A percentile compares a stretch with the other conserved stretches of the same genome.
These are phyloP conservation scores for Fusarium dimerum DNA, from an alignment of 2,329 filamentous ascomycete species.

Conservation along the genomic window DNA sequence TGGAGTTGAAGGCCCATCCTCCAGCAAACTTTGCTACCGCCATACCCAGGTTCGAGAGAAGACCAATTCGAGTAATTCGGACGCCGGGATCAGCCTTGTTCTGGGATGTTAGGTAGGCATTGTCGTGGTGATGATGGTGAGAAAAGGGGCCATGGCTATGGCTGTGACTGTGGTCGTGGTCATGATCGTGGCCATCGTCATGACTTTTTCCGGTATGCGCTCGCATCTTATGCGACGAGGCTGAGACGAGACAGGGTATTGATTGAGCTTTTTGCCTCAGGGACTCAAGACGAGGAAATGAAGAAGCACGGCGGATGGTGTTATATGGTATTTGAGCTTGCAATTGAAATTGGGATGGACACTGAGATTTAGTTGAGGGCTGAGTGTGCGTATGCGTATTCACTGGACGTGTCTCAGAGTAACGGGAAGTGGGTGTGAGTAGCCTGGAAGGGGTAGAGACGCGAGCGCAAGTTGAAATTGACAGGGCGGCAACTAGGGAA, in stretches of 20 bases:
- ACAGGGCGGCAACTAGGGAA: conserved; percentile 26
- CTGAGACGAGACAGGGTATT: conserved; percentile 29
- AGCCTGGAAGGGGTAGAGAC: conserved; percentile 23
- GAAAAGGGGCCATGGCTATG: conserved; percentile 38
- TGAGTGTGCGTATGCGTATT: neutral
- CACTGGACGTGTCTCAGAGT: conserved; percentile 1
- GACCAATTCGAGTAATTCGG: conserved; percentile 58
- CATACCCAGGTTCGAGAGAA: conserved; percentile 88
- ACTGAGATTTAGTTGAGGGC: neutral
- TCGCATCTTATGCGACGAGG: conserved; percentile 34
- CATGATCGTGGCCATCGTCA: conserved; percentile 26
- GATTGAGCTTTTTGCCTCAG: conserved; percentile 23
- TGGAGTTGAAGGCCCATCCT: conserved; percentile 92
- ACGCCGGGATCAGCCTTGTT: conserved; percentile 73
- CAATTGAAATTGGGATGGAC: conserved; percentile 4
- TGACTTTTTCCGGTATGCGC: conserved; percentile 30
- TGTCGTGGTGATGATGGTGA: conserved; percentile 87
- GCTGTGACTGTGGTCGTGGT: conserved; percentile 20
- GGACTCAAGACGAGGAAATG: conserved; percentile 24
- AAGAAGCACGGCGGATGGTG: conserved; percentile 11
- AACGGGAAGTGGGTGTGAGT: neutral
- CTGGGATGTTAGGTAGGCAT: conserved; percentile 89
- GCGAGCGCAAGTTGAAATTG: conserved; percentile 27
- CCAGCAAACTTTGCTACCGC: conserved; percentile 89
- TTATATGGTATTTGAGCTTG: conserved; percentile 20